phyloP scores from a whole-genome alignment of 768 basidiomycete genomes.

The Tricholoma sp. region DNA sequence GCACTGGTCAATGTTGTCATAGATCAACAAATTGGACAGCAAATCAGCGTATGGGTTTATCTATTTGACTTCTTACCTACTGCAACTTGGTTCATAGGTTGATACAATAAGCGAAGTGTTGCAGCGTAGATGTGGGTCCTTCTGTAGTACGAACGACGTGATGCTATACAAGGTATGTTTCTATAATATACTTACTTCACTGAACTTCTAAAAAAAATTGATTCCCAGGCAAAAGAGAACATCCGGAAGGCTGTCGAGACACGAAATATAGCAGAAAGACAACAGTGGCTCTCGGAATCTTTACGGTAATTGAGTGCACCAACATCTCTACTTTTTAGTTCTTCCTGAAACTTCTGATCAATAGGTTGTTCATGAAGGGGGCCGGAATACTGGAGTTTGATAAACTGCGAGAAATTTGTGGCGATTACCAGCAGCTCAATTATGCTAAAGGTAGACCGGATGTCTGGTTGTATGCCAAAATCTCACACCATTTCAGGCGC shows the following conservation, averaged over 20 bases:
- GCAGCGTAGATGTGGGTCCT: constrained; percentile 92
- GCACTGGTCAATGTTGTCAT: constrained; percentile 93
- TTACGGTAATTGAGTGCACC: constrained; percentile 52
- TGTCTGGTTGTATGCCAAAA: background rate
- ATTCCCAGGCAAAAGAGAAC: constrained; percentile 81
- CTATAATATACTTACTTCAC: background rate
- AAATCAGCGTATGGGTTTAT: constrained; percentile 70
- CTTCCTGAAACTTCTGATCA: constrained; percentile 4
- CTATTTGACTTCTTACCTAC: background rate
- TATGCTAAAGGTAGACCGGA: constrained; percentile 67
- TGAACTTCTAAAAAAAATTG: background rate
- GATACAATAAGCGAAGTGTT: constrained; percentile 95
- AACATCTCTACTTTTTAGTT: background rate
- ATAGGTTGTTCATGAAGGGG: constrained; percentile 84
- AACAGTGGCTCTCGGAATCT: constrained; percentile 81
- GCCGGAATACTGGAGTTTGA: constrained; percentile 80
- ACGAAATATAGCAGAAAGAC: constrained; percentile 64
- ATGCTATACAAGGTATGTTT: constrained; percentile 85
- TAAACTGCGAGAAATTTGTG: constrained; percentile 78
- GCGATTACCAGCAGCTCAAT: constrained; percentile 82
- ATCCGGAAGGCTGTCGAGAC: constrained; percentile 87
- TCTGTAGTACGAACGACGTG: constrained; percentile 98
- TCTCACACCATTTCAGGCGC: constrained; percentile 48
- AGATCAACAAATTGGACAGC: constrained; percentile 96
- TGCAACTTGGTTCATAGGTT: constrained; percentile 49